A percentile compares a stretch with the other conserved stretches of the same genome.
These are phyloP conservation scores for Yamadazyma sp. DNA, from an alignment of 1,139 yeast genomes.

Conservation along the genomic window DNA sequence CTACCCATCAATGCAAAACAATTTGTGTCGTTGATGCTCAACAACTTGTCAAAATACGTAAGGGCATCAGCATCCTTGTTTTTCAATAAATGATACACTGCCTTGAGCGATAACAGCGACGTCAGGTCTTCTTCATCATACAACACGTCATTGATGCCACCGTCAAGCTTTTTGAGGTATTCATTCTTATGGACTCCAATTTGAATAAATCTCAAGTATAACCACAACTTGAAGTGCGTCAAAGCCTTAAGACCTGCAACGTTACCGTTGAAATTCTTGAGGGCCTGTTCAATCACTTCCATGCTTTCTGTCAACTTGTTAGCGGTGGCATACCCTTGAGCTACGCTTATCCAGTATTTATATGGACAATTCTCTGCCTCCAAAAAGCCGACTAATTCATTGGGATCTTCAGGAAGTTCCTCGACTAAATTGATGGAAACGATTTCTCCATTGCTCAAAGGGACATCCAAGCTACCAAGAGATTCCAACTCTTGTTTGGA, in stretches of 20 bases:
- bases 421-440: slow-evolving; percentile 64
- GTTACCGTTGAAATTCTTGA: slow-evolving; percentile 24
- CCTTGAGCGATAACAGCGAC: slow-evolving; percentile 60
- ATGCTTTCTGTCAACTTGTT: slow-evolving; percentile 62
- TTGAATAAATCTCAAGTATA: slow-evolving; percentile 46
- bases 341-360: slow-evolving; percentile 82
- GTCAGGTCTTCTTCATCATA: slow-evolving; percentile 20
- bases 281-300: slow-evolving; percentile 53
- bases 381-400: slow-evolving; percentile 73
- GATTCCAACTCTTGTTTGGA: slow-evolving; percentile 35
- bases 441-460: slow-evolving; percentile 67
- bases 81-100: slow-evolving; percentile 46
- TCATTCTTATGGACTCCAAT: slow-evolving; percentile 26
- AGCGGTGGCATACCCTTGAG: slow-evolving; percentile 73
- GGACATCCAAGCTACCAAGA: slow-evolving; percentile 55
- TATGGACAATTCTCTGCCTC: slow-evolving; percentile 76
- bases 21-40: slow-evolving; percentile 36
- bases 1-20: slow-evolving; percentile 80
- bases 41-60: slow-evolving; percentile 42
- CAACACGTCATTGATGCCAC: slow-evolving; percentile 19
- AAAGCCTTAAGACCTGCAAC: neutral
- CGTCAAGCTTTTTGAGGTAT: slow-evolving; percentile 24
- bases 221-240: slow-evolving; percentile 64
- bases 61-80: slow-evolving; percentile 64
- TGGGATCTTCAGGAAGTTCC: slow-evolving; percentile 87